Percentiles rank a stretch among this genome's conserved stretches.
phyloP scores from a whole-genome alignment of 768 basidiomycete genomes.

The Neoboletus magnificus region DNA sequence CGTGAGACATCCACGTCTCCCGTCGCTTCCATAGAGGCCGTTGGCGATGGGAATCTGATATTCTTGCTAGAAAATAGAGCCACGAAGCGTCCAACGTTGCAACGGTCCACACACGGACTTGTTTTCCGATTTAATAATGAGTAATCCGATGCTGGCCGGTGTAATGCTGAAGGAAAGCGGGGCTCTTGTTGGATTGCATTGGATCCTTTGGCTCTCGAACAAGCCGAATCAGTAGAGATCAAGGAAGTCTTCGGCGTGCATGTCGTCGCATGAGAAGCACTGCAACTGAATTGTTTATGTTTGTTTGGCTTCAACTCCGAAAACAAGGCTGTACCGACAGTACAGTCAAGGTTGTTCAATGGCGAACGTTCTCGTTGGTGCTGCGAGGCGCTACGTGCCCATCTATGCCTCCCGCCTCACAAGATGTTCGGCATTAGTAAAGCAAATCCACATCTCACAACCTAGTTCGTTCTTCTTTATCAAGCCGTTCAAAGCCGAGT shows the following conservation, averaged over 20 bases:
- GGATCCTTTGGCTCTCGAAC: background rate
- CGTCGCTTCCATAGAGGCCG: background rate
- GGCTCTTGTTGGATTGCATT: background rate
- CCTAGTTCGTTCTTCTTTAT: constrained; percentile 19
- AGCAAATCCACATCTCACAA: constrained; percentile 19
- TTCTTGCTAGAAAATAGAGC: background rate
- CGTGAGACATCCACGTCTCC: background rate
- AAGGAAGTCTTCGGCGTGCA: background rate
- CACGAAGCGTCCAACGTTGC: background rate
- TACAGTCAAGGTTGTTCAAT: constrained; percentile 3
- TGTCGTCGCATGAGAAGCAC: background rate
- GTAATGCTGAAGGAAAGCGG: background rate
- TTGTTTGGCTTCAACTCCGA: constrained; percentile 4
- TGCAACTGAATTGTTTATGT: constrained; percentile 2
- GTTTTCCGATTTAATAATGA: background rate
- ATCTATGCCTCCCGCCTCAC: background rate
- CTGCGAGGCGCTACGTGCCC: constrained; percentile 10
- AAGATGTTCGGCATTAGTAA: constrained; percentile 4
- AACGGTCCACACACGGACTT: background rate
- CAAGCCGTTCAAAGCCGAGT: background rate
- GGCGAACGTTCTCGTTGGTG: constrained; percentile 12
- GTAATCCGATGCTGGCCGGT: background rate
- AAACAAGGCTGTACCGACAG: background rate
- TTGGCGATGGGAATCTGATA: background rate
- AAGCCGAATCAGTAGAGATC: background rate